Conservation (phyloP, 176 grass and related monocot genomes). For the Raddia distichophylla region DNA sequence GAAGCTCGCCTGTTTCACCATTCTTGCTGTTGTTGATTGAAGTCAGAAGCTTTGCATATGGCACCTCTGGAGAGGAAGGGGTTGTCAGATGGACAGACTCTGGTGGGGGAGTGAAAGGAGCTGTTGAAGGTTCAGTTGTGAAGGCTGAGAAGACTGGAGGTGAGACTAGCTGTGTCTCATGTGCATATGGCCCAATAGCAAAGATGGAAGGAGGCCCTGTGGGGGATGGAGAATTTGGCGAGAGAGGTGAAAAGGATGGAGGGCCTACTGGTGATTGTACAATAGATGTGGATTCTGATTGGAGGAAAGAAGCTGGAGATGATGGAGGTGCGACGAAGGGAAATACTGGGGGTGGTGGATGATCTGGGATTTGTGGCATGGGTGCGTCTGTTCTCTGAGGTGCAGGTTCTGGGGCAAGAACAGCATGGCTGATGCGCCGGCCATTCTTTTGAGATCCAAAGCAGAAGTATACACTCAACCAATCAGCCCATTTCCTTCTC, state of each 20-base stretch:
- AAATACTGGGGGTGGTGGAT: constrained; percentile 54
- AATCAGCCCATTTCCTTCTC: constrained; percentile 87
- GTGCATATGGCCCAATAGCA: constrained; percentile 90
- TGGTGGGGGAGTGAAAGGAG: constrained; percentile 89
- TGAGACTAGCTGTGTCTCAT: constrained; percentile 94
- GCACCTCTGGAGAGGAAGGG: constrained; percentile 96
- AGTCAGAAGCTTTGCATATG: constrained; percentile 88
- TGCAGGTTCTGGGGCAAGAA: constrained; percentile 71
- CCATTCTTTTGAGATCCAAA: constrained; percentile 86
- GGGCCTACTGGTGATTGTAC: constrained; percentile 68
- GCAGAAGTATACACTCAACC: constrained; percentile 81
- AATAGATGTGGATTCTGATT: constrained; percentile 76
- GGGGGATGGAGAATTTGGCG: constrained; percentile 64
- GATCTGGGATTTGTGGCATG: constrained; percentile 53
- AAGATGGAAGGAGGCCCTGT: constrained; percentile 67
- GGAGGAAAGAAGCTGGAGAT: constrained; percentile 87
- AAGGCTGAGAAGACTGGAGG: constrained; percentile 90
- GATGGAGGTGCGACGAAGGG: constrained; percentile 92
- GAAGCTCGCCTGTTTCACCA: constrained; percentile 51
- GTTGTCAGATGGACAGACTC: constrained; percentile 89
- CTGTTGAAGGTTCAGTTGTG: constrained; percentile 96
- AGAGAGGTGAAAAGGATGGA: constrained; percentile 59
- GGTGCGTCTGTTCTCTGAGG: constrained; percentile 58
- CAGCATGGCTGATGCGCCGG: constrained; percentile 67
- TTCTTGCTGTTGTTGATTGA: constrained; percentile 65